These are phyloP conservation scores for Amyloporia xantha DNA, from an alignment of 768 basidiomycete genomes.

Conservation along the genomic window DNA sequence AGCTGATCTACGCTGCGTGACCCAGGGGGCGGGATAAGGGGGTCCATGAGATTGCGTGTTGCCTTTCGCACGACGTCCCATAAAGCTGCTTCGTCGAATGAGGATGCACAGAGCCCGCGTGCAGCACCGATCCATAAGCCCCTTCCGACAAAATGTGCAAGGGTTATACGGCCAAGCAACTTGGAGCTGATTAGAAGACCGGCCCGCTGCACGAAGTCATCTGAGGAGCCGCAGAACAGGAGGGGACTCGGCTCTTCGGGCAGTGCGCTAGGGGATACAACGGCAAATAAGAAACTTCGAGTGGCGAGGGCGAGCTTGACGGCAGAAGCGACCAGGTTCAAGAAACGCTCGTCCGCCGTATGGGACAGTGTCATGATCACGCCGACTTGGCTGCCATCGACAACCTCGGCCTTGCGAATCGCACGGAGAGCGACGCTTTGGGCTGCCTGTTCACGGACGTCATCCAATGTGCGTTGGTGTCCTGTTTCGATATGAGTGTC, in stretches of 20 bases:
- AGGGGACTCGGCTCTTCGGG: slow-evolving; percentile 30
- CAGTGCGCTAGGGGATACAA: slow-evolving; percentile 4
- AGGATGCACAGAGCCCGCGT: slow-evolving; percentile 44
- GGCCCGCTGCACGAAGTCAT: slow-evolving; percentile 57
- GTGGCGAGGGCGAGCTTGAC: slow-evolving; percentile 35
- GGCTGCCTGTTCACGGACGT: slow-evolving; percentile 54
- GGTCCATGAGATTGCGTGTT: slow-evolving; percentile 51
- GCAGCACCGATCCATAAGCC: slow-evolving; percentile 37
- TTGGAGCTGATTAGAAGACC: slow-evolving; percentile 59
- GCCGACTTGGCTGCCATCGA: slow-evolving; percentile 52
- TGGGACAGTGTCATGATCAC: slow-evolving; percentile 57
- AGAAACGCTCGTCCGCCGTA: slow-evolving; percentile 47
- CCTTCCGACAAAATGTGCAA: slow-evolving; percentile 28
- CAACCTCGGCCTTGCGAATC: slow-evolving; percentile 39
- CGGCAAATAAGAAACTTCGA: slow-evolving; percentile 12
- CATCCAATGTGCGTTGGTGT: slow-evolving; percentile 39
- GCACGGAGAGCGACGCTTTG: slow-evolving; percentile 48
- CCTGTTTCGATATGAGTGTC: not conserved
- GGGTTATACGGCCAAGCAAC: slow-evolving; percentile 55
- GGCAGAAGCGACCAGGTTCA: slow-evolving; percentile 45
- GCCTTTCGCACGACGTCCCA: slow-evolving; percentile 69
- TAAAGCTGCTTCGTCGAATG: slow-evolving; percentile 60
- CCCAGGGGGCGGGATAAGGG: slow-evolving; percentile 55
- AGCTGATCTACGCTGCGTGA: slow-evolving; percentile 54
- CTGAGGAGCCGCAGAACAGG: slow-evolving; percentile 51